Evolutionary conservation across 2,329 filamentous ascomycete species (phyloP).

Genomic region (Sporothrix brasiliensis): DNA sequence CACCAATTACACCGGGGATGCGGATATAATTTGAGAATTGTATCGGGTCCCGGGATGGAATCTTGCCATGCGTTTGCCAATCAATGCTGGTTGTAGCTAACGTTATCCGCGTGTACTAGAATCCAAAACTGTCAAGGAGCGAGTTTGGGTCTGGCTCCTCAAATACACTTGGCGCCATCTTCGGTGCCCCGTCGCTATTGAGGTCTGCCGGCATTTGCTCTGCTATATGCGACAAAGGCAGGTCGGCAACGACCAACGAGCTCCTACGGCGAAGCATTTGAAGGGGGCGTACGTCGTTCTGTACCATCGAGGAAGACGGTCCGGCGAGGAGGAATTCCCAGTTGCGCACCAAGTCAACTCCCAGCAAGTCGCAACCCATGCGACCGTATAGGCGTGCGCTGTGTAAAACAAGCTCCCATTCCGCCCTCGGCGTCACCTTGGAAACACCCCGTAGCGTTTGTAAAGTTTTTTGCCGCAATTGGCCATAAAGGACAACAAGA

Average conservation of each 20-base stretch:
- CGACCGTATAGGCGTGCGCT: slow-evolving; percentile 82
- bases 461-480: slow-evolving; percentile 77
- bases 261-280: slow-evolving; percentile 71
- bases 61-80: no score
- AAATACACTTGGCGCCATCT: slow-evolving; percentile 74
- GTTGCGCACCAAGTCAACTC: slow-evolving; percentile 78
- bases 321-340: slow-evolving; percentile 75
- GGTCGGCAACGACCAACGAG: slow-evolving; percentile 78
- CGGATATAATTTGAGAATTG: no score
- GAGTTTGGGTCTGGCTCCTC: slow-evolving; percentile 90
- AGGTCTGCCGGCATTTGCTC: slow-evolving; percentile 45
- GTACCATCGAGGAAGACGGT: slow-evolving; percentile 33
- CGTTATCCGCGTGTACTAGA: slow-evolving; percentile 52
- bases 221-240: slow-evolving; percentile 51
- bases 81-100: no score
- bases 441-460: slow-evolving; percentile 85
- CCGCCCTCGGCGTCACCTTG: slow-evolving; percentile 74
- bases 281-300: slow-evolving; percentile 63
- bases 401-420: slow-evolving; percentile 88
- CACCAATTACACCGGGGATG: no score
- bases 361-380: slow-evolving; percentile 91
- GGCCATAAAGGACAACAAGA: slow-evolving; percentile 81
- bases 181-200: slow-evolving; percentile 49
- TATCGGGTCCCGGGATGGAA: no score
- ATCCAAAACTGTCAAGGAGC: slow-evolving; percentile 89